Evolutionary conservation across 306 rosid genomes (phyloP).

Genomic region (Dryas drummondii): DNA sequence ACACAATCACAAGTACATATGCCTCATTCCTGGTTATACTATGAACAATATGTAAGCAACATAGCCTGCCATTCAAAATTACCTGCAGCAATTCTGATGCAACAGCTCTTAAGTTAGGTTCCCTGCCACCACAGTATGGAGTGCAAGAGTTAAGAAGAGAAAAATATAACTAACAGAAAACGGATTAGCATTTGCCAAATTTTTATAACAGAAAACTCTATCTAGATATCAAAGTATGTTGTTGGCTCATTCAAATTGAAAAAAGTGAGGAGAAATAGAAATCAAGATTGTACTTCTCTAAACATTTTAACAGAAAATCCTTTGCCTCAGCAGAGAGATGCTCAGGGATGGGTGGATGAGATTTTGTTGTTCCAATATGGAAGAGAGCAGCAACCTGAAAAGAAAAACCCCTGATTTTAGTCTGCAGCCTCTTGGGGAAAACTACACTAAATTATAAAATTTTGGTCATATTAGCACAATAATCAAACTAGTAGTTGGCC

Average conservation of each 20-base stretch:
- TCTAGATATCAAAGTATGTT: not conserved
- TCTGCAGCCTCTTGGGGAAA: constrained; percentile 8
- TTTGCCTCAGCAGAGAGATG: constrained; percentile 84
- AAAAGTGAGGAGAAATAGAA: constrained; percentile 8
- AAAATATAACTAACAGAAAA: not conserved
- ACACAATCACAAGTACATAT: constrained; percentile 5
- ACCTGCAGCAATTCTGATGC: constrained; percentile 88
- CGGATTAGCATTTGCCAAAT: not conserved
- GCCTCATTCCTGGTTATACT: not conserved
- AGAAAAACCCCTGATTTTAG: constrained; percentile 26
- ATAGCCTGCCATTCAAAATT: constrained; percentile 20
- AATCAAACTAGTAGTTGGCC: constrained; percentile 16
- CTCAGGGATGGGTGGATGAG: constrained; percentile 96
- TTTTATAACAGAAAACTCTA: not conserved
- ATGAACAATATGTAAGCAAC: constrained; percentile 7
- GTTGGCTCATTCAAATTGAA: constrained; percentile 10
- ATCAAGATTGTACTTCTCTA: constrained; percentile 58
- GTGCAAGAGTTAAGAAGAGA: not conserved
- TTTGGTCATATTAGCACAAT: not conserved
- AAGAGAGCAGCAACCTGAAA: constrained; percentile 88
- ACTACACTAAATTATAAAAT: constrained; percentile 9
- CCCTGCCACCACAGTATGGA: constrained; percentile 67
- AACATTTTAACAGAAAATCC: constrained; percentile 80
- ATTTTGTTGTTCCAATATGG: constrained; percentile 84
- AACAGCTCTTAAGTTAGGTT: constrained; percentile 70